A percentile compares a stretch with the other conserved stretches of the same genome.
These are phyloP conservation scores for Filosporella fistucella DNA, from an alignment of 495 filamentous ascomycete species.

Conservation along the genomic window DNA sequence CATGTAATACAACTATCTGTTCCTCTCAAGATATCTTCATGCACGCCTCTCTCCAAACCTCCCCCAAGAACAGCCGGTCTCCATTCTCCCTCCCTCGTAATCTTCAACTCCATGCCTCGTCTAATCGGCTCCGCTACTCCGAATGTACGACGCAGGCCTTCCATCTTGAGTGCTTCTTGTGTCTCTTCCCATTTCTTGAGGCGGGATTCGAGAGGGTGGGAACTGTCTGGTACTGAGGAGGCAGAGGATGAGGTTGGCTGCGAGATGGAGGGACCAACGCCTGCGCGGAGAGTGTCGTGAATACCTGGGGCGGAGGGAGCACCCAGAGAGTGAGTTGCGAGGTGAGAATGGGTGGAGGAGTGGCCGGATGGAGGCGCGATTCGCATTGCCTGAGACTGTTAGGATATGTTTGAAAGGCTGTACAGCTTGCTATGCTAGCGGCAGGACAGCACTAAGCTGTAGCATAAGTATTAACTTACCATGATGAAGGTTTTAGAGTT, in stretches of 20 bases:
- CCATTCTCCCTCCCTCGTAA: constrained; percentile 55
- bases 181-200: constrained; percentile 79
- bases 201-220: constrained; percentile 88
- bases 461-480: constrained; percentile 31
- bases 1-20: constrained; percentile 69
- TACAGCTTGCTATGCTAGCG: background rate
- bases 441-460: background rate
- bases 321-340: constrained; percentile 45
- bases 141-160: constrained; percentile 74
- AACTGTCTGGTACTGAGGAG: constrained; percentile 42
- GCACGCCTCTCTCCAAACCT: constrained; percentile 39
- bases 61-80: constrained; percentile 41
- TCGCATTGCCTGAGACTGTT: constrained; percentile 69
- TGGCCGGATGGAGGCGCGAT: constrained; percentile 66
- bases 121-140: constrained; percentile 92
- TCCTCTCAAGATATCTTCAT: constrained; percentile 81
- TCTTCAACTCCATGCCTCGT: constrained; percentile 93
- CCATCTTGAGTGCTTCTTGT: constrained; percentile 84
- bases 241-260: constrained; percentile 33
- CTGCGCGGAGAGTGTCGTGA: constrained; percentile 84
- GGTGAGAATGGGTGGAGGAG: constrained; percentile 54
- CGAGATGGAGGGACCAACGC: constrained; percentile 56
- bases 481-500: constrained; percentile 32
- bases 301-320: constrained; percentile 88
- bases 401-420: constrained; percentile 12